phyloP scores from a whole-genome alignment of 768 basidiomycete genomes.

The Cyclocybe aegerita region DNA sequence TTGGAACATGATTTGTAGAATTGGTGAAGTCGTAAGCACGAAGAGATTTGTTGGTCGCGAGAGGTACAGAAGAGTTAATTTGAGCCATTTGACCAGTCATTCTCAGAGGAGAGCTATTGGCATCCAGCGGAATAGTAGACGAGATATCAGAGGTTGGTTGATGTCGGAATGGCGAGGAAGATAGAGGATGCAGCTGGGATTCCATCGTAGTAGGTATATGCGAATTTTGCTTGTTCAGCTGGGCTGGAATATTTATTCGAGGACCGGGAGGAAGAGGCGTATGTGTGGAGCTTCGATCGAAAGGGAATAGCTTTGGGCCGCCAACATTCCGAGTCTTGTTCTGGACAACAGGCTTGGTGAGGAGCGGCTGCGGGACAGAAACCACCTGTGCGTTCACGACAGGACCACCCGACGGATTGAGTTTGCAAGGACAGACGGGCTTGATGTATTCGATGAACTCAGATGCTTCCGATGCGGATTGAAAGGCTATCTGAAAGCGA shows the following conservation, averaged over 20 bases:
- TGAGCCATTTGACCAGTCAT: neutral
- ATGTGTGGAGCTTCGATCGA: neutral
- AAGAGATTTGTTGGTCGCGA: too few relatives aligned
- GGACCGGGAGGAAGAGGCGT: neutral
- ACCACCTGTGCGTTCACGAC: neutral
- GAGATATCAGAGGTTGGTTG: slow-evolving; percentile 1
- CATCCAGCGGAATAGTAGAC: neutral
- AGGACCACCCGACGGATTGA: slow-evolving; percentile 34
- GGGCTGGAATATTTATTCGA: neutral
- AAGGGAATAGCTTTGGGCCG: neutral
- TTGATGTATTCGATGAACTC: slow-evolving; percentile 65
- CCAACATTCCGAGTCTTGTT: neutral
- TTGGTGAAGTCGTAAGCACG: neutral
- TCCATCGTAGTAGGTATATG: too few relatives aligned
- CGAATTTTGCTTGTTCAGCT: neutral
- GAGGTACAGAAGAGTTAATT: neutral
- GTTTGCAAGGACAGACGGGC: slow-evolving; percentile 73
- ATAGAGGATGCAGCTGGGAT: neutral
- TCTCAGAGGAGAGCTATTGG: neutral
- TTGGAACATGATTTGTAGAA: too few relatives aligned
- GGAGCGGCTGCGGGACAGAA: slow-evolving; percentile 9
- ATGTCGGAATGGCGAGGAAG: slow-evolving; percentile 14
- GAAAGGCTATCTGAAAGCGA: slow-evolving; percentile 76
- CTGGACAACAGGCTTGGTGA: neutral
- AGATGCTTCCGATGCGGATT: slow-evolving; percentile 42